phyloP scores from a whole-genome alignment of 257 asterid genomes.

The Primulina huaijiensis region DNA sequence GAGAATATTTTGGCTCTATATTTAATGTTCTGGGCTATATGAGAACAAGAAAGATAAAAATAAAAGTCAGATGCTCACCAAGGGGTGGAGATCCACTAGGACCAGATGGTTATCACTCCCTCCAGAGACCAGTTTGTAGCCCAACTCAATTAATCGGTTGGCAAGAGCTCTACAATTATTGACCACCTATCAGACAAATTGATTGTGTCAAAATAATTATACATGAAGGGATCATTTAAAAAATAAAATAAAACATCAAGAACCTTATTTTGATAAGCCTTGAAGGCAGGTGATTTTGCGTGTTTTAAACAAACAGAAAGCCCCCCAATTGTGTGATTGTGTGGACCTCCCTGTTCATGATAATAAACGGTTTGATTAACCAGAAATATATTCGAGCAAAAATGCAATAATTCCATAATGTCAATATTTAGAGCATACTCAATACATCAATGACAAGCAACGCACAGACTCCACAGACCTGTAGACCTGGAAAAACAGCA shows the following conservation, averaged over 20 bases:
- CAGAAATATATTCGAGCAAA: background rate
- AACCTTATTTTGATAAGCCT: constrained; percentile 79
- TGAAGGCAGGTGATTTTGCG: constrained; percentile 75
- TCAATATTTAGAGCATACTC: background rate
- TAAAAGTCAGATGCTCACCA: constrained; percentile 44
- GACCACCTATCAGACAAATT: constrained; percentile 50
- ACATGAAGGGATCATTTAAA: background rate
- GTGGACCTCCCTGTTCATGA: constrained; percentile 82
- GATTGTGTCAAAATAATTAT: constrained; percentile 21
- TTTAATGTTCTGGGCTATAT: background rate
- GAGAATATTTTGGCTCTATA: no score
- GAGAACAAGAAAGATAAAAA: constrained; percentile 3
- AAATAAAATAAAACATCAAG: constrained; percentile 10
- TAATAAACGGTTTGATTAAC: constrained; percentile 15
- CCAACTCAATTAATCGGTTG: constrained; percentile 62
- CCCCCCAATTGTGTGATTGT: constrained; percentile 90
- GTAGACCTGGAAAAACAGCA: constrained; percentile 92
- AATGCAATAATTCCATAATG: background rate
- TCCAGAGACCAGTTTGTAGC: constrained; percentile 84
- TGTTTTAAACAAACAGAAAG: constrained; percentile 79
- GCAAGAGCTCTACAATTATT: constrained; percentile 92
- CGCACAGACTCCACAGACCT: constrained; percentile 43
- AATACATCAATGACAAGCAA: background rate
- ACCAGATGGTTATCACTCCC: constrained; percentile 98
- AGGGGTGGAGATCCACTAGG: constrained; percentile 92